Base-by-base conservation (phyloP, 148 eudicot genomes). In the Cornus florida region DNA sequence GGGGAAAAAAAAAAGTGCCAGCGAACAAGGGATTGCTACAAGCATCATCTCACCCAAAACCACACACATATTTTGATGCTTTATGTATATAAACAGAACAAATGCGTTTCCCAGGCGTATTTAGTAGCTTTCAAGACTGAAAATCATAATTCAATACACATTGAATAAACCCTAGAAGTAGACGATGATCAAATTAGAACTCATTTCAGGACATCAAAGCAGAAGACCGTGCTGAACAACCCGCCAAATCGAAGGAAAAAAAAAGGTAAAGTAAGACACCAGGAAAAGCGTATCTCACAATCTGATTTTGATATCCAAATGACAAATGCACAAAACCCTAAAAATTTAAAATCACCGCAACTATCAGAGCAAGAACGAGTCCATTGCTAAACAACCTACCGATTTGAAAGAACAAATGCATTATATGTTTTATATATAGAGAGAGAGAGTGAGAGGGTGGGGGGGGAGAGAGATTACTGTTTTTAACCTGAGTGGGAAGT, bases 31-130 rank as follows among this genome's bases (percentile, higher is more conserved):
- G 59, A 7, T 53, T 12, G 17, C 12, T 75, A 50, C n/a, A 33
- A 65, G 78, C 78, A 75, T 62, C 38, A 23, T 24, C 57, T 41
- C 57, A 75, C 12, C 69, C 78, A 13, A 75, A 64, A 13, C 20
- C 53, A 75, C 22, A 19, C 1, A 62, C 66, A 62, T 6, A n/a
- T 17, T 5, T 19, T 4, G 28, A 28, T 28, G 28, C 1, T 17
- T 16, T 12, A 57, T 13, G 64, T 17, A 53, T 53, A 53, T 16
- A 53, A 53, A 53, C 59, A 53, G 59, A 53, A 53, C 59, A 50
- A 74, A 32, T 20, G n/a, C n/a, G n/a, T n/a, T n/a, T n/a, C n/a
- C 31, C 46, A 57, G 28, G 67, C 67, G 20, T 23, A 33, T 19
- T 20, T n/a, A 5, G 17, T 16, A 43, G 17, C 24, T 41, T 16